Percentiles rank a stretch among this genome's conserved stretches.
These are phyloP conservation scores for Litsea cubeba DNA, from an alignment of 164 flowering plant genomes.

Conservation along the genomic window DNA sequence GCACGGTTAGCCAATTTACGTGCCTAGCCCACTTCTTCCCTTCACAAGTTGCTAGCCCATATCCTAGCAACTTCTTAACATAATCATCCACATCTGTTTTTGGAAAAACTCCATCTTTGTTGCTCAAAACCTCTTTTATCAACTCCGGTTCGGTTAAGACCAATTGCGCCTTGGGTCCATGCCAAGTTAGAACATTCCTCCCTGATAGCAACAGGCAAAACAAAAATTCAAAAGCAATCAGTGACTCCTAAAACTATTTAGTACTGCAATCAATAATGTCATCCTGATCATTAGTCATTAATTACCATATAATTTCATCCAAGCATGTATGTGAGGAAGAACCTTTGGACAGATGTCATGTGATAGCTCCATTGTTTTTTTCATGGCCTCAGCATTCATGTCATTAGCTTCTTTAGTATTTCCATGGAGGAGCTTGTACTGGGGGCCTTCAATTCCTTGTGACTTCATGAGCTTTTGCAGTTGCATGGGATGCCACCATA, in stretches of 20 bases:
- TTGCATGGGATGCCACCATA: slow-evolving; percentile 19
- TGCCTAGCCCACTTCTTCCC: slow-evolving; percentile 39
- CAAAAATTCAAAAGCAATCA: neutral
- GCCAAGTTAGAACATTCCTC: slow-evolving; percentile 23
- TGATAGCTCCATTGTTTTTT: slow-evolving; percentile 19
- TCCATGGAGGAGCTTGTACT: slow-evolving; percentile 23
- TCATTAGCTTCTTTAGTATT: slow-evolving; percentile 18
- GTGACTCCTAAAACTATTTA: neutral
- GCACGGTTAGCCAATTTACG: slow-evolving; percentile 24
- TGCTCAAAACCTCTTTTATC: slow-evolving; percentile 27
- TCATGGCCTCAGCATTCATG: slow-evolving; percentile 15
- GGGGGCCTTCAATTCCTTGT: slow-evolving; percentile 27
- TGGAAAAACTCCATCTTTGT: slow-evolving; percentile 20
- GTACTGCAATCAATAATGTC: neutral
- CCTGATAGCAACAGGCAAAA: slow-evolving; percentile 17
- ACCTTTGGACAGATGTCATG: slow-evolving; percentile 22
- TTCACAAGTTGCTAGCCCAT: slow-evolving; percentile 29
- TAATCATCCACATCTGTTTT: slow-evolving; percentile 12
- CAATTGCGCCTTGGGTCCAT: slow-evolving; percentile 24
- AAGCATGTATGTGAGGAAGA: slow-evolving; percentile 22
- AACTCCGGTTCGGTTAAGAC: slow-evolving; percentile 24
- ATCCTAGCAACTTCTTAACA: slow-evolving; percentile 29
- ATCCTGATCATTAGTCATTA: slow-evolving; percentile 8
- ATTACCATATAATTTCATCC: slow-evolving; percentile 19
- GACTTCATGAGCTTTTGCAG: slow-evolving; percentile 10